Percentiles rank a stretch among this genome's conserved stretches.
Evolutionary conservation across 352 stramenopile species (phyloP).

Genomic region (Phytophthora capsici): DNA sequence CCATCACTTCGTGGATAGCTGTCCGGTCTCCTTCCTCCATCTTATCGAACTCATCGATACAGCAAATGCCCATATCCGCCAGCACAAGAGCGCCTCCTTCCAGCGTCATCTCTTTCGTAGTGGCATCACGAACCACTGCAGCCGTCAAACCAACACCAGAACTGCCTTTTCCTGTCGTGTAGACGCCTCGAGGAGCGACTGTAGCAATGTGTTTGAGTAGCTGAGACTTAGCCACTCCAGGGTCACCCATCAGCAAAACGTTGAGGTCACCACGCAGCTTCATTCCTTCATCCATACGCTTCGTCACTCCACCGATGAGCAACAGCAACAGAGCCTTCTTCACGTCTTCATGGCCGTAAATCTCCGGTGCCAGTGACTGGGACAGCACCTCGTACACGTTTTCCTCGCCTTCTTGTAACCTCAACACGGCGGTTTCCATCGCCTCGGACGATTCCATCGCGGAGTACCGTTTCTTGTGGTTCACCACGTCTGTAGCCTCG

Average conservation of each 20-base stretch:
- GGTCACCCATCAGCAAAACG: slow-evolving; percentile 98
- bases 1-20: slow-evolving; percentile 99
- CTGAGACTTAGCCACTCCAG: slow-evolving; percentile 99
- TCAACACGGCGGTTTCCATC: slow-evolving; percentile 81
- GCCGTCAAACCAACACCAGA: slow-evolving; percentile 98
- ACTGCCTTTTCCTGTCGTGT: slow-evolving; percentile 99
- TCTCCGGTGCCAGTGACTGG: slow-evolving; percentile 98
- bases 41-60: slow-evolving; percentile 99
- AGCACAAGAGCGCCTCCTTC: slow-evolving; percentile 97
- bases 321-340: slow-evolving; percentile 99
- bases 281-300: slow-evolving; percentile 95
- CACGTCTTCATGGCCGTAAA: slow-evolving; percentile 99
- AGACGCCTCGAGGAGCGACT: slow-evolving; percentile 97
- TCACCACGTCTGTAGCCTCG: slow-evolving; percentile 95
- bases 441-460: slow-evolving; percentile 89
- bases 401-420: slow-evolving; percentile 63
- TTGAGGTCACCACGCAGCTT: slow-evolving; percentile 99
- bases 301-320: too few relatives aligned
- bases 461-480: slow-evolving; percentile 98
- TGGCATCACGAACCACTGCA: slow-evolving; percentile 95
- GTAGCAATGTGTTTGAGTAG: slow-evolving; percentile 98
- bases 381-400: slow-evolving; percentile 95
- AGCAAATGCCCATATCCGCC: slow-evolving; percentile 98
- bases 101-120: slow-evolving; percentile 94
- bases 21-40: slow-evolving; percentile 99